Base-by-base conservation (phyloP, 495 filamentous ascomycete genomes). In the Lasiosphaeria hispida region DNA sequence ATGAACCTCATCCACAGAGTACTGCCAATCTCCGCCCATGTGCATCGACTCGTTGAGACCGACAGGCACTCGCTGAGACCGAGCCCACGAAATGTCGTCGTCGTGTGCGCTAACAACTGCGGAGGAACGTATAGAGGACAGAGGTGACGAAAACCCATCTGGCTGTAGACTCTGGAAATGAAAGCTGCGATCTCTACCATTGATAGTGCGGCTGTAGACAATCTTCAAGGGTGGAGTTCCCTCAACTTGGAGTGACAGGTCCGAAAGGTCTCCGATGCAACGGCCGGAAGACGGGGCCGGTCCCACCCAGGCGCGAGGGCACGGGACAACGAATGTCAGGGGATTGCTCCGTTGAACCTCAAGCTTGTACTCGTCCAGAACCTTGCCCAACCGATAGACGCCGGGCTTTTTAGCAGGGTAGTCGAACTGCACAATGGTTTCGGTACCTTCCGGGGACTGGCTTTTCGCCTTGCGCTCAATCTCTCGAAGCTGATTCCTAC, bases 141-240 rank as follows among this genome's bases (percentile, higher is more conserved):
- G 72, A 0, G 92, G 93, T 7, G 92, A 93, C 10, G 82, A 78
- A 63, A 92, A 83, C 50, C 89, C 88, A 48, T 96, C 92, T 0
- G 94, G 91, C 55, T 96, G 91, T 19, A 98, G 87, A 61, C 89
- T 93, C 66, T 96, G 91, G 63, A 93, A 88, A 53, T 91, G 87
- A 64, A 90, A 85, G 60, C 87, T 84, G 62, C 85, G 77, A 58
- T 93, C 85, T 55, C 84, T 83, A 53, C 80, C 75, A 63, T 96
- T 92, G 53, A 96, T 84, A 34, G 84, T 85, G 39, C 89, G 86
- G 61, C 88, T 93, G 65, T 97, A 98, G 63, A 89, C 90, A 58
- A 97, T 85, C 67, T 90, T 89, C 54, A 98, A 75, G n/a, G 94
- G 94, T 10, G 94, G 89, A 1, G 91, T 91, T 15, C 93, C 94